Evolutionary conservation across 202 grass and related monocot genomes (phyloP), one percentile per base, ranked within the genome.

Genomic region (Schoenoplectus triqueter): DNA sequence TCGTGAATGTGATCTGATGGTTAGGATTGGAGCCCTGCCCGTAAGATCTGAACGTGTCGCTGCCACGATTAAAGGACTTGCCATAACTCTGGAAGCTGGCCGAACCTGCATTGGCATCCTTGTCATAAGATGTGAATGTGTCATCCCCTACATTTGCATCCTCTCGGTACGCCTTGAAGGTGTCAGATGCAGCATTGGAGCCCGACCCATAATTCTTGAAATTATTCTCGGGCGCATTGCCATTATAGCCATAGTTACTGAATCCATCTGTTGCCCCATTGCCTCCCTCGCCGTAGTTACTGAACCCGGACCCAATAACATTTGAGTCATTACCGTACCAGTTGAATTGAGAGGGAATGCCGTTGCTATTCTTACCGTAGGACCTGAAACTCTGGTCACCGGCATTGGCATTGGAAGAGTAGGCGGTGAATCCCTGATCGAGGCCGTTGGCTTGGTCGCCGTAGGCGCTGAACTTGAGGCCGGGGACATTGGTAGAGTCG

Each of bases 191-290:
- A 11, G 94, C 94, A 69, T 97, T 97, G 3, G 82, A 88, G 31
- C 52, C 88, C 6, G 92, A 74, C 60, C 87, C 94, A 72, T 97
- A 97, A 63, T 39, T 88, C 80, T 86, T 87, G 67, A 97, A 97
- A 14, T 20, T 92, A 60, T 90, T 92, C 62, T 92, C 88, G 2
- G 94, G 90, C 0, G 85, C 85, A 86, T 97, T 97, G 18, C 88
- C 92, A 0, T 92, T 83, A 0, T 45, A 41, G 56, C 88, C 94
- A 22, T 97, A 97, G 4, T 10, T 22, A 5, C 80, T 47, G 92
- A 97, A 97, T 22, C 87, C 86, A 74, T 97, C 88, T 2, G 90
- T 97, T 51, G 92, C 90, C 54, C 94, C 94, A 66, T 94, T 94
- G 42, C 41, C 92, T 1, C 64, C 51, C 88, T 94, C 84, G 39